A percentile compares a stretch with the other conserved stretches of the same genome.
Evolutionary conservation across 345 rosid species (phyloP).

Genomic region (Alliaria petiolata): DNA sequence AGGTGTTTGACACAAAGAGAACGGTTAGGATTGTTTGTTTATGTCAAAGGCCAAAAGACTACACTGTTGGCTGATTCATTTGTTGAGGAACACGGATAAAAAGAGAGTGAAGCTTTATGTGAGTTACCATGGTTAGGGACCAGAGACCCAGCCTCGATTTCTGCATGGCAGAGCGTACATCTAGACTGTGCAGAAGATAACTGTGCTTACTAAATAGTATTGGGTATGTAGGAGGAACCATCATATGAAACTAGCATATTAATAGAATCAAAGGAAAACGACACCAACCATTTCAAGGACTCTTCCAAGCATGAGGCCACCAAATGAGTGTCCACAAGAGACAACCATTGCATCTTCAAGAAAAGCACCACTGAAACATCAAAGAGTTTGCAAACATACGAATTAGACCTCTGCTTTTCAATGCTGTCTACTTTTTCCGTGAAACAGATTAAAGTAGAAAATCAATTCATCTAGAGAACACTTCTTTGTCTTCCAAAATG

Average conservation of each 20-base stretch:
- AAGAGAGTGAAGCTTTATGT: constrained; percentile 16
- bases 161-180: constrained; percentile 84
- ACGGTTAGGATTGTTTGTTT: constrained; percentile 1
- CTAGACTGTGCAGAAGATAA: constrained; percentile 73
- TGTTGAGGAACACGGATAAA: background rate
- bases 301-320: constrained; percentile 89
- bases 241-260: constrained; percentile 7
- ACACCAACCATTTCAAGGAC: constrained; percentile 75
- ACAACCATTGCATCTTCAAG: constrained; percentile 94
- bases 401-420: constrained; percentile 6
- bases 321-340: constrained; percentile 98
- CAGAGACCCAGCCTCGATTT: constrained; percentile 63
- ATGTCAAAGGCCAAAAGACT: constrained; percentile 1
- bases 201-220: constrained; percentile 29
- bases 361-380: constrained; percentile 76
- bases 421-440: background rate
- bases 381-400: constrained; percentile 22
- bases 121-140: constrained; percentile 82
- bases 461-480: background rate
- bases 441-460: background rate
- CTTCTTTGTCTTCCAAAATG: background rate
- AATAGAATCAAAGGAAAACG: constrained; percentile 3
- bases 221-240: constrained; percentile 10
- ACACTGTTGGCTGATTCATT: background rate
- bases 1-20: constrained; percentile 16